phyloP scores from a whole-genome alignment of 2,329 filamentous ascomycete species.

The Botrytis elliptica region DNA sequence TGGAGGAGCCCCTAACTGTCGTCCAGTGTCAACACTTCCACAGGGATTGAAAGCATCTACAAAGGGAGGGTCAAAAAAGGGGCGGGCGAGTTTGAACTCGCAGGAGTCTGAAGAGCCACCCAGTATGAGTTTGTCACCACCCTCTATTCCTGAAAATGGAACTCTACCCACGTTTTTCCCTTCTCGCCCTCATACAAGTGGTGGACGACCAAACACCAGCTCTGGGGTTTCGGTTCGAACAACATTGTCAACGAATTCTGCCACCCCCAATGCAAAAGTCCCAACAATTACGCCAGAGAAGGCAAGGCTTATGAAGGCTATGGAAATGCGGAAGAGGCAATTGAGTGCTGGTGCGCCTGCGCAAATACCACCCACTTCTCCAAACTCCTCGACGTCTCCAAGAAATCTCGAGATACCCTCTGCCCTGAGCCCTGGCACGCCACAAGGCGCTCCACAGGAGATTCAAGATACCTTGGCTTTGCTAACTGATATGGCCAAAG shows the following conservation, averaged over 20 bases:
- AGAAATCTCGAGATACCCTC: conserved; percentile 19
- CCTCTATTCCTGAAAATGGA: conserved; percentile 29
- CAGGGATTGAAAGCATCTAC: conserved; percentile 72
- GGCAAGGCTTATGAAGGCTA: conserved; percentile 86
- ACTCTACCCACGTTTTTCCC: conserved; percentile 29
- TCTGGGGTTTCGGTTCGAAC: conserved; percentile 33
- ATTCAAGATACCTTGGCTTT: conserved; percentile 32
- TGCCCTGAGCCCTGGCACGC: conserved; percentile 10
- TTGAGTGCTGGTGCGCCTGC: conserved; percentile 43
- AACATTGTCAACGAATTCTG: conserved; percentile 27
- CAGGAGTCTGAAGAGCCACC: conserved; percentile 33
- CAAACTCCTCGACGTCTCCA: conserved; percentile 20
- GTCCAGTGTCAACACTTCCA: conserved; percentile 77
- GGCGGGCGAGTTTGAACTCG: conserved; percentile 46
- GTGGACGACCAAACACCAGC: conserved; percentile 39
- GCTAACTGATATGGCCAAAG: conserved; percentile 39
- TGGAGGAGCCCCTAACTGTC: conserved; percentile 56
- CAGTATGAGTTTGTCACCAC: conserved; percentile 36
- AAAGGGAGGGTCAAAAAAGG: conserved; percentile 53
- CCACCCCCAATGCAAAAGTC: conserved; percentile 36
- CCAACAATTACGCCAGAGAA: conserved; percentile 80
- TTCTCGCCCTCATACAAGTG: conserved; percentile 37
- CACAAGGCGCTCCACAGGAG: conserved; percentile 26
- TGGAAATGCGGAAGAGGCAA: conserved; percentile 85
- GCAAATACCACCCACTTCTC: conserved; percentile 10